Evolutionary conservation across 495 filamentous ascomycete genomes (phyloP).

Genomic region (Paragyromitra xinjiangensis): DNA sequence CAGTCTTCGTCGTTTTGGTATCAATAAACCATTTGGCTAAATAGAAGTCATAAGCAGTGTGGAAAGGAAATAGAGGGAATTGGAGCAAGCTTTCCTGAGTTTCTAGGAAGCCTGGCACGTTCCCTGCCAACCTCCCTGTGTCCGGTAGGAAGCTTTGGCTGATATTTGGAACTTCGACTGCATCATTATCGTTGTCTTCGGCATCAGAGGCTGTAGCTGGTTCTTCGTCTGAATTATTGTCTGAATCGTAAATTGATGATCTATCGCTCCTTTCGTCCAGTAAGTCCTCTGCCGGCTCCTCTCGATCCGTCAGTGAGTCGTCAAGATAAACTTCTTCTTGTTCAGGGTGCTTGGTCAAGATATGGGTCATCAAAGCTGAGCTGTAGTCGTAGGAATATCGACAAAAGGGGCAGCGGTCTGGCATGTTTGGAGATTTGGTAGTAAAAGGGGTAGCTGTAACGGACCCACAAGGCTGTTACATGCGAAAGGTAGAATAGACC

Average conservation of each 20-base stretch:
- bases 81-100: not conserved
- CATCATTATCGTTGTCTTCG: not conserved
- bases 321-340: not conserved
- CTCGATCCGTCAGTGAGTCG: not conserved
- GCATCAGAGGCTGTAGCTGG: not conserved
- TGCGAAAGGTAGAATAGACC: not conserved
- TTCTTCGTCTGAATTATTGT: not conserved
- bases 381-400: not conserved
- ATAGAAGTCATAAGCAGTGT: not conserved
- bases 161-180: not conserved
- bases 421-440: not conserved
- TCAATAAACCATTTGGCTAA: slow-evolving; percentile 25
- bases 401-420: not conserved
- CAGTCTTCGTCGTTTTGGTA: not conserved
- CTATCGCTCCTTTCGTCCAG: not conserved
- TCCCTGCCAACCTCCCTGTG: not conserved
- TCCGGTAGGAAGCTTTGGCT: not conserved
- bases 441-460: too few relatives aligned
- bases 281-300: not conserved
- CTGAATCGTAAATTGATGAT: not conserved
- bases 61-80: not conserved
- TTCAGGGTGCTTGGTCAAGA: not conserved
- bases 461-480: too few relatives aligned
- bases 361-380: not conserved
- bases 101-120: not conserved